Conservation (phyloP, 345 rosid species). For the Carallia pectinifolia region DNA sequence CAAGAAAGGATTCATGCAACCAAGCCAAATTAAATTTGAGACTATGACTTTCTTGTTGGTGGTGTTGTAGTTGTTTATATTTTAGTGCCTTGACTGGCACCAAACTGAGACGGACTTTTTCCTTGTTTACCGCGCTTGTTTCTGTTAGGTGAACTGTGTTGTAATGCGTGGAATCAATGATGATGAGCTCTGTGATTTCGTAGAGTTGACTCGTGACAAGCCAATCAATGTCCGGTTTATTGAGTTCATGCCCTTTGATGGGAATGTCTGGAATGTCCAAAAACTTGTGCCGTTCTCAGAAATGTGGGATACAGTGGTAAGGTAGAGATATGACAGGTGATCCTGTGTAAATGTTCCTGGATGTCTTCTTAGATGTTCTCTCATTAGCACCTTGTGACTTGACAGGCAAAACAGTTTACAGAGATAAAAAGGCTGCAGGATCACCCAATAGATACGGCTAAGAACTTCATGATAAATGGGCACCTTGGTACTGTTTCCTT, state of each 20-base stretch:
- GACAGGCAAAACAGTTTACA: constrained; percentile 53
- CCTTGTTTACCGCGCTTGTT: not conserved
- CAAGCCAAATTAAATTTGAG: no score
- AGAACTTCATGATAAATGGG: constrained; percentile 80
- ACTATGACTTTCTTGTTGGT: not conserved
- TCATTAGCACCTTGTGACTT: constrained; percentile 11
- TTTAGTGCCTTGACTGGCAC: not conserved
- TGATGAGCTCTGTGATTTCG: constrained; percentile 94
- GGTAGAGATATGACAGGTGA: constrained; percentile 48
- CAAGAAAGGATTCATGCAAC: no score
- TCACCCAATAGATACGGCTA: constrained; percentile 86
- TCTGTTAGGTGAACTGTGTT: constrained; percentile 76
- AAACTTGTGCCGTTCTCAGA: constrained; percentile 79
- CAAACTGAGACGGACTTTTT: not conserved
- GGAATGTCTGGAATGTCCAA: constrained; percentile 93
- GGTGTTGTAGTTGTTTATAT: not conserved
- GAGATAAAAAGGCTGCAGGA: constrained; percentile 61
- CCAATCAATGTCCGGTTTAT: constrained; percentile 92
- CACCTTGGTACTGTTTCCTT: constrained; percentile 86
- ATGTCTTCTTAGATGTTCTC: constrained; percentile 6
- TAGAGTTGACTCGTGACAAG: constrained; percentile 68
- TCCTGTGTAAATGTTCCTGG: constrained; percentile 9
- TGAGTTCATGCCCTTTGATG: constrained; percentile 99
- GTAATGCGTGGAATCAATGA: constrained; percentile 94
- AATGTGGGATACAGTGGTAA: constrained; percentile 92